Evolutionary conservation across 306 rosid genomes (phyloP).

Genomic region (Vigna nakashimae): DNA sequence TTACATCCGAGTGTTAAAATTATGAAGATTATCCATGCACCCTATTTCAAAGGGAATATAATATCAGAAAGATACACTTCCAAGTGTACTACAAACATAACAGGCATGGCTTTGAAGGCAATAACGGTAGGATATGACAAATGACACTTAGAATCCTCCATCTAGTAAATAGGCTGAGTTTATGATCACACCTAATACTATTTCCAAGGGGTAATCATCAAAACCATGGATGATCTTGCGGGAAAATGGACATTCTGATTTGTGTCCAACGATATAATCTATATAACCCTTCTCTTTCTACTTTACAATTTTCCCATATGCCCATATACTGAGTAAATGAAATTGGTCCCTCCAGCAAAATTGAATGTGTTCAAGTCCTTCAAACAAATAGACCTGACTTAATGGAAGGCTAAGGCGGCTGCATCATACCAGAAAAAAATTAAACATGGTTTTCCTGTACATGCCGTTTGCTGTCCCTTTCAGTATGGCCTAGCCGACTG

Average conservation of each 20-base stretch:
- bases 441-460: constrained; percentile 71
- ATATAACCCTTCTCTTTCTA: constrained; percentile 36
- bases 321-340: constrained; percentile 42
- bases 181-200: constrained; percentile 27
- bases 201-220: constrained; percentile 37
- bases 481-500: constrained; percentile 59
- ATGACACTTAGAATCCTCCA: constrained; percentile 13
- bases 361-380: constrained; percentile 39
- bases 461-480: constrained; percentile 76
- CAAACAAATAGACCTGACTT: constrained; percentile 24
- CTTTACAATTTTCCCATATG: constrained; percentile 42
- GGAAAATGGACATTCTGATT: constrained; percentile 46
- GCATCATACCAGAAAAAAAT: constrained; percentile 31
- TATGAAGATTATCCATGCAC: background rate
- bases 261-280: constrained; percentile 44
- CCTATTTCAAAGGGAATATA: background rate
- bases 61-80: background rate
- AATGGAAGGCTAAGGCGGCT: constrained; percentile 14
- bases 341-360: constrained; percentile 43
- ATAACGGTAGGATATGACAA: background rate
- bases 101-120: background rate
- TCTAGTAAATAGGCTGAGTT: background rate
- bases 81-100: background rate
- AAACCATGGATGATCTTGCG: constrained; percentile 37
- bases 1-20: background rate